These are phyloP conservation scores for Hysterangium stoloniferum DNA, from an alignment of 768 basidiomycete species.

Conservation along the genomic window DNA sequence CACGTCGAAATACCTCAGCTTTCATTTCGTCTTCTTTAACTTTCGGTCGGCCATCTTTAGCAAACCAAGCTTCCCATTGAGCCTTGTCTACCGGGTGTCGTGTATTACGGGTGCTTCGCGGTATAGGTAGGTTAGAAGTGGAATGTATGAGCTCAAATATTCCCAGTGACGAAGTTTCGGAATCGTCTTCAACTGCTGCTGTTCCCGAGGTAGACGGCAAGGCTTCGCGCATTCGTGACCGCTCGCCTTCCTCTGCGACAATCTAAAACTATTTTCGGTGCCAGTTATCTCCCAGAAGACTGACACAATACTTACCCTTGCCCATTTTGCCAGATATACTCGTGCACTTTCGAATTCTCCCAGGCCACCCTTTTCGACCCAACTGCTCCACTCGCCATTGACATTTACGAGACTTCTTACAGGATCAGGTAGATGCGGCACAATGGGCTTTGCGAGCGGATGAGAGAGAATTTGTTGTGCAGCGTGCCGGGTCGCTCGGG, in stretches of 20 bases:
- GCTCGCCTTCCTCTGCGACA: slow-evolving; percentile 96
- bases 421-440: slow-evolving; percentile 93
- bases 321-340: slow-evolving; percentile 96
- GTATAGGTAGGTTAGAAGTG: slow-evolving; percentile 71
- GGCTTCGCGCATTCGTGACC: slow-evolving; percentile 74
- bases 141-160: slow-evolving; percentile 83
- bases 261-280: slow-evolving; percentile 32
- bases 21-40: slow-evolving; percentile 63
- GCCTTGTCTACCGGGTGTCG: slow-evolving; percentile 64
- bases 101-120: slow-evolving; percentile 77
- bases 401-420: slow-evolving; percentile 85
- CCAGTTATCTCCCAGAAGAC: neutral
- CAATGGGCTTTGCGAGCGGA: slow-evolving; percentile 90
- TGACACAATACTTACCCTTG: slow-evolving; percentile 36
- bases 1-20: slow-evolving; percentile 67
- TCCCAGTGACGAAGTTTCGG: slow-evolving; percentile 65
- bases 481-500: slow-evolving; percentile 84
- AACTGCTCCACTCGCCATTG: slow-evolving; percentile 82
- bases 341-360: slow-evolving; percentile 95
- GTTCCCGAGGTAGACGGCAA: slow-evolving; percentile 46
- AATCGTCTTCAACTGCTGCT: slow-evolving; percentile 34
- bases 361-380: slow-evolving; percentile 88
- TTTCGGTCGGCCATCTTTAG: slow-evolving; percentile 56
- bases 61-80: slow-evolving; percentile 76
- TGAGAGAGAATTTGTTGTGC: slow-evolving; percentile 94